Evolutionary conservation across 2,329 filamentous ascomycete genomes (phyloP), one percentile per base, ranked within the genome.

Genomic region (Sporothrix humicola): DNA sequence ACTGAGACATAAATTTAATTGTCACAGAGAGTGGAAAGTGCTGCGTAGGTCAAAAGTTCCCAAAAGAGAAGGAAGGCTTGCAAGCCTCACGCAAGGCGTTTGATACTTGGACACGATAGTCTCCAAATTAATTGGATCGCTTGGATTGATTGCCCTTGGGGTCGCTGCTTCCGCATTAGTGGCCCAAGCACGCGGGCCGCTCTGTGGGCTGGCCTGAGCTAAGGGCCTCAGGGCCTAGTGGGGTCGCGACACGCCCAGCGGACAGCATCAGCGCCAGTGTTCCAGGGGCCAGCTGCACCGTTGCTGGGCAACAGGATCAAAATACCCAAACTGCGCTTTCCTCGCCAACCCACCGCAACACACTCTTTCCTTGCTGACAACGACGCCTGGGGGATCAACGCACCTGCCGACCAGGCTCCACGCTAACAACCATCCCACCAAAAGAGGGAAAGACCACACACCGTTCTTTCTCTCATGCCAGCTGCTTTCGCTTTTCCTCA

Each of bases 301-400:
- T 74, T 74, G 69, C 73, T 74, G 37, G 59, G 69, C 73, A 72
- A 74, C 69, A 26, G 12, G 9, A 61, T 68, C 61, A 72, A 71
- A 72, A 72, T 52, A 72, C 15, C 54, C 20, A 31, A 15, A 9
- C 13, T 13, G 23, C 23, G 23, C 58, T 72, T 72, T 72, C 70
- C 70, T 65, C 44, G 54, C 65, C 65, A 65, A 70, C 65, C 15
- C 65, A 70, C 37, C 26, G 54, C 65, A 65, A 70, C 65, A 23
- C 65, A 70, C 37, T 26, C 42, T 56, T 44, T 59, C 20, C 48
- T n/a, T 58, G 17, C 48, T 61, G 37, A 23, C 42, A 56, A 56
- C 52, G 12, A 23, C 48, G 65, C 15, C 52, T 69, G 10, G 61
- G 26, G 65, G 31, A 5, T 37, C 46, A 68, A 68, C 65, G 65